Percentiles rank a stretch among this genome's conserved stretches.
These are phyloP conservation scores for Aspergillus coremiiformis DNA, from an alignment of 495 filamentous ascomycete genomes.

Conservation along the genomic window DNA sequence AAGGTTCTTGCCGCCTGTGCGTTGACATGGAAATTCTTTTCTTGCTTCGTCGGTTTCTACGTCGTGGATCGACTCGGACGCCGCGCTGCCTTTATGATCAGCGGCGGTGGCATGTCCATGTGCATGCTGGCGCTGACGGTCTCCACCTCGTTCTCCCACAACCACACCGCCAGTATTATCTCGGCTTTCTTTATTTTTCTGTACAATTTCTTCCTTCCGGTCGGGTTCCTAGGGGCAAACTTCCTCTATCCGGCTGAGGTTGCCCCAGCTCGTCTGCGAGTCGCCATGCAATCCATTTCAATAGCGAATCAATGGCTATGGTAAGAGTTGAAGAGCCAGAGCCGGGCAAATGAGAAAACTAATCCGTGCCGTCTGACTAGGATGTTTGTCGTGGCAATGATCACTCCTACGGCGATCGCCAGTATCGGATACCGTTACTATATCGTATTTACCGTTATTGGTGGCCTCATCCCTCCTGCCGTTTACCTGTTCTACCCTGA, in stretches of 20 bases:
- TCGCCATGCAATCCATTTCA: conserved; percentile 38
- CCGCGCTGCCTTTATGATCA: conserved; percentile 25
- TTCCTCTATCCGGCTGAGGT: conserved; percentile 48
- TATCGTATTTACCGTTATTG: conserved; percentile 40
- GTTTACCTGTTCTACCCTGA: conserved; percentile 53
- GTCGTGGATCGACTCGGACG: conserved; percentile 22
- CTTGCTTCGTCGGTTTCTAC: conserved; percentile 15
- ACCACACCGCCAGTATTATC: conserved; percentile 27
- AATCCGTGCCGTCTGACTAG: conserved; percentile 9
- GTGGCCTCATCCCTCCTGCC: conserved; percentile 27
- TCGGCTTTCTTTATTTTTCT: conserved; percentile 38
- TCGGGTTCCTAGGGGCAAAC: conserved; percentile 45
- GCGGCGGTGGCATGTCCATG: conserved; percentile 18
- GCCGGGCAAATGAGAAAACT: neutral
- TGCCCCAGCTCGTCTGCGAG: conserved; percentile 38
- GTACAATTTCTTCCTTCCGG: conserved; percentile 46
- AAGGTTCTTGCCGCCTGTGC: conserved; percentile 18
- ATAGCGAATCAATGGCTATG: conserved; percentile 42
- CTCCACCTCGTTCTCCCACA: conserved; percentile 32
- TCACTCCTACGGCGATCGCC: conserved; percentile 47
- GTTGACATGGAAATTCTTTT: conserved; percentile 42
- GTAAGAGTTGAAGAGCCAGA: neutral
- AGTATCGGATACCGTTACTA: conserved; percentile 48
- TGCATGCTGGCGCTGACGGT: conserved; percentile 29
- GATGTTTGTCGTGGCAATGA: conserved; percentile 42